Evolutionary conservation across 371 early-diverging fungal species (phyloP).

Genomic region (Cokeromyces recurvatus): DNA sequence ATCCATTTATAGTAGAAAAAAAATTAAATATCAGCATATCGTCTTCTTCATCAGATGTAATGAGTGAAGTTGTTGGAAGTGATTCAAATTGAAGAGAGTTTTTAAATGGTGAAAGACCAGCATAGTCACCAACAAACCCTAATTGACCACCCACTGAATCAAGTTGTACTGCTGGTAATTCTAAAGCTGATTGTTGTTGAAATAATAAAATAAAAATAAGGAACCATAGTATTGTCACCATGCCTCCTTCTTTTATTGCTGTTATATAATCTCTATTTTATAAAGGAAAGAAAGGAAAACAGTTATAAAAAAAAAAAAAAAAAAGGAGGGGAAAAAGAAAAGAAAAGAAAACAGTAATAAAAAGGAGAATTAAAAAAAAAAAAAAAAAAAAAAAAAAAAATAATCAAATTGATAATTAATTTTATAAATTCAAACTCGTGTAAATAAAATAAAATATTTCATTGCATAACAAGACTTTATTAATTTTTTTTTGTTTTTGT

Average conservation of each 20-base stretch:
- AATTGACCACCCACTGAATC: slow-evolving; percentile 20
- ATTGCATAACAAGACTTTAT: too few relatives aligned
- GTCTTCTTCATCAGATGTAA: slow-evolving; percentile 11
- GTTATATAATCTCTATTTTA: neutral
- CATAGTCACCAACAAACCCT: slow-evolving; percentile 28
- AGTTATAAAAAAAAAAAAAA: too few relatives aligned
- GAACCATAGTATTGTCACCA: slow-evolving; percentile 13
- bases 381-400: neutral
- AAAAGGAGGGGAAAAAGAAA: neutral
- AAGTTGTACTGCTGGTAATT: slow-evolving; percentile 1
- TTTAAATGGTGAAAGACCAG: slow-evolving; percentile 23
- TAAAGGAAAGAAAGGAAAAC: too few relatives aligned
- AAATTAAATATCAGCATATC: neutral
- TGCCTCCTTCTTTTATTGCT: neutral
- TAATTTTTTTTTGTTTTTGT: too few relatives aligned
- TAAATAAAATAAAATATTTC: too few relatives aligned
- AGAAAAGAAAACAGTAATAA: too few relatives aligned
- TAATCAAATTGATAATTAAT: too few relatives aligned
- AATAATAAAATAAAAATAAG: slow-evolving; percentile 1
- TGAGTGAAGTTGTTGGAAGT: slow-evolving; percentile 13
- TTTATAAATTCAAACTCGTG: too few relatives aligned
- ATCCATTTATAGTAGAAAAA: slow-evolving; percentile 9
- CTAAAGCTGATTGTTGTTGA: neutral
- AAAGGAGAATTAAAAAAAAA: neutral
- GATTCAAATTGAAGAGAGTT: slow-evolving; percentile 19